phyloP scores from a whole-genome alignment of 768 basidiomycete species.

The Tulasnella sp. region DNA sequence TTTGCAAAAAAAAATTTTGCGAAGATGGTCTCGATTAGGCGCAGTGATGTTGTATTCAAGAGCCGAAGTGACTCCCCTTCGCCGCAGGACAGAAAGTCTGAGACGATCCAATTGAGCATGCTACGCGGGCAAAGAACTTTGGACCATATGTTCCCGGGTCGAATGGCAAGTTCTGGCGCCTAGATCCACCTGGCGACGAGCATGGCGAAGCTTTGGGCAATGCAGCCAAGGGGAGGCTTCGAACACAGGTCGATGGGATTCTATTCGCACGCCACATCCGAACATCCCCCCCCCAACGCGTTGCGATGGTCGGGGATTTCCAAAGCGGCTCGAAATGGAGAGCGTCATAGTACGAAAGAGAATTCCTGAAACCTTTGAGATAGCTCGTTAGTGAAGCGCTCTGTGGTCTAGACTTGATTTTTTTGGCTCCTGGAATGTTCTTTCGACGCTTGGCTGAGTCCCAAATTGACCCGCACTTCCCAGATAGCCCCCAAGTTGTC shows the following conservation, averaged over 20 bases:
- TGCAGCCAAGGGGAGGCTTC: not conserved
- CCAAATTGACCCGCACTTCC: not conserved
- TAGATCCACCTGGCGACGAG: not conserved
- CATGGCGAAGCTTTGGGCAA: not conserved
- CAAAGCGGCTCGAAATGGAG: not conserved
- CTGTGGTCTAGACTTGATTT: not conserved
- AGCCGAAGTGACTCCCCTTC: not conserved
- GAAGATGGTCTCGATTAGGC: not conserved
- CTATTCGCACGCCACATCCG: not conserved
- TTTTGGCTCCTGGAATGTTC: not conserved
- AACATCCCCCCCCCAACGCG: not conserved
- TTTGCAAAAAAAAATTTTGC: not conserved
- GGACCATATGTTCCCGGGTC: not conserved
- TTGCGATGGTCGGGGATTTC: not conserved
- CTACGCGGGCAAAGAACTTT: not conserved
- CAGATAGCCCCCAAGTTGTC: not conserved
- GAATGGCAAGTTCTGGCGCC: not conserved
- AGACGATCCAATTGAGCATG: not conserved
- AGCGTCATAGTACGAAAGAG: not conserved
- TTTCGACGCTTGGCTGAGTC: not conserved
- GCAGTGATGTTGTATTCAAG: no score
- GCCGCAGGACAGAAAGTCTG: not conserved
- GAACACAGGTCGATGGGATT: not conserved
- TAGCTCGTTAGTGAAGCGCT: not conserved
- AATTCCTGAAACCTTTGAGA: not conserved